A percentile compares a stretch with the other conserved stretches of the same genome.
Conservation (phyloP, 1,139 yeast species). For the Taiozyma sp. region DNA sequence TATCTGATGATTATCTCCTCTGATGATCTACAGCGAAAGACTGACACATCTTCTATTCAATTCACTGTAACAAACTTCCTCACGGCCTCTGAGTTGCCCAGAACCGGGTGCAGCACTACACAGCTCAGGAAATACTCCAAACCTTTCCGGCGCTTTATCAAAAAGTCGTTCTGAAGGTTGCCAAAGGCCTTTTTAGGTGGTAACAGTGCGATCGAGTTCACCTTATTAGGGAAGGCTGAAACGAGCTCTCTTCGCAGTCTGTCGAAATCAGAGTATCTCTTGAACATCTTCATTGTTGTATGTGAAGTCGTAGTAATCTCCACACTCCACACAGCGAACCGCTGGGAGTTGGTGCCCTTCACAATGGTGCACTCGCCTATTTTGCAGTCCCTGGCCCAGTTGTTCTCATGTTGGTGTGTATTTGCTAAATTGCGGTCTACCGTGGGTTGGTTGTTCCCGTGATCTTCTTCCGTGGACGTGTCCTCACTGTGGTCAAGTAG, state of each 20-base stretch:
- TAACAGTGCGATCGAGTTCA: slow-evolving; percentile 43
- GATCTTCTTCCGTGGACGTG: neutral
- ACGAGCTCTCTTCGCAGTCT: slow-evolving; percentile 39
- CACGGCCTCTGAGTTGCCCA: slow-evolving; percentile 13
- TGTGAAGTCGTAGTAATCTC: slow-evolving; percentile 28
- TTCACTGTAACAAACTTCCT: slow-evolving; percentile 38
- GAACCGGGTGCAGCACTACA: slow-evolving; percentile 58
- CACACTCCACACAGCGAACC: slow-evolving; percentile 37
- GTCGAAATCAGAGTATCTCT: slow-evolving; percentile 64
- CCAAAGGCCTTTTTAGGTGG: slow-evolving; percentile 62
- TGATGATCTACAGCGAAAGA: neutral
- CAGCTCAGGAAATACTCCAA: slow-evolving; percentile 70
- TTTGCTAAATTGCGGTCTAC: neutral
- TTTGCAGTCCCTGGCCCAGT: slow-evolving; percentile 35
- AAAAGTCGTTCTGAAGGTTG: slow-evolving; percentile 48
- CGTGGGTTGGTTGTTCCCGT: neutral
- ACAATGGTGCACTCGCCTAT: slow-evolving; percentile 36
- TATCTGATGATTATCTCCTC: neutral
- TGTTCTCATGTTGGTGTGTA: neutral
- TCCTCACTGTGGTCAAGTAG: slow-evolving; percentile 18
- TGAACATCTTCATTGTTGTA: slow-evolving; percentile 45
- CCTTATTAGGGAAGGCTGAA: slow-evolving; percentile 33
- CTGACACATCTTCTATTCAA: neutral
- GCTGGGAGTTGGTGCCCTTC: slow-evolving; percentile 28
- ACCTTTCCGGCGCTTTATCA: slow-evolving; percentile 59